These are phyloP conservation scores for Colletotrichum sublineola DNA, from an alignment of 2,329 filamentous ascomycete species.

Conservation along the genomic window DNA sequence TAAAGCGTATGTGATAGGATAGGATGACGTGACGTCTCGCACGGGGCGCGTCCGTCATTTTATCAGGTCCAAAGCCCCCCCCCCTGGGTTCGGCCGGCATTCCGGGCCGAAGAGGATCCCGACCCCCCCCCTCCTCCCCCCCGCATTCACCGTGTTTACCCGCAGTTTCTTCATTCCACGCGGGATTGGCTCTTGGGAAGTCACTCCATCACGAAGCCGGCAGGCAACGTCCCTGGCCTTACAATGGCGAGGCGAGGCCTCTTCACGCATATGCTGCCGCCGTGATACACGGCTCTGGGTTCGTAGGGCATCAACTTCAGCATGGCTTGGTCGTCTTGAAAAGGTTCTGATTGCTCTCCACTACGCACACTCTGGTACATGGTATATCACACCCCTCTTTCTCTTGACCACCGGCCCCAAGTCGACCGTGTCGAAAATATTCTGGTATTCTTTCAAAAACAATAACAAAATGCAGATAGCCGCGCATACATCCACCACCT, in stretches of 20 bases:
- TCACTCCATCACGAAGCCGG: too few relatives aligned
- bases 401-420: neutral
- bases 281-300: too few relatives aligned
- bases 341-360: conserved; percentile 35
- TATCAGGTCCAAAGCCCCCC: neutral
- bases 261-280: too few relatives aligned
- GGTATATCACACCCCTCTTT: conserved; percentile 31
- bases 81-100: conserved; percentile 18
- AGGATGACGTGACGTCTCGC: neutral
- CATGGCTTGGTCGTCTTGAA: neutral
- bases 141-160: conserved; percentile 19
- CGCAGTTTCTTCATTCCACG: neutral
- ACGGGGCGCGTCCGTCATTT: conserved; percentile 3
- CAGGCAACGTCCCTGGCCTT: too few relatives aligned
- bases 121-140: conserved; percentile 3
- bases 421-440: conserved; percentile 22
- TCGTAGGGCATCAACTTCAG: neutral
- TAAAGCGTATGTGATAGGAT: neutral
- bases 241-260: too few relatives aligned
- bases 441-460: conserved; percentile 33
- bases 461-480: neutral
- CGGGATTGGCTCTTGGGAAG: too few relatives aligned
- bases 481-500: neutral
- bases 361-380: conserved; percentile 15
- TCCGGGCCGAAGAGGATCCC: conserved; percentile 17